These are phyloP conservation scores for Pholiota conissans DNA, from an alignment of 768 basidiomycete species.

Conservation along the genomic window DNA sequence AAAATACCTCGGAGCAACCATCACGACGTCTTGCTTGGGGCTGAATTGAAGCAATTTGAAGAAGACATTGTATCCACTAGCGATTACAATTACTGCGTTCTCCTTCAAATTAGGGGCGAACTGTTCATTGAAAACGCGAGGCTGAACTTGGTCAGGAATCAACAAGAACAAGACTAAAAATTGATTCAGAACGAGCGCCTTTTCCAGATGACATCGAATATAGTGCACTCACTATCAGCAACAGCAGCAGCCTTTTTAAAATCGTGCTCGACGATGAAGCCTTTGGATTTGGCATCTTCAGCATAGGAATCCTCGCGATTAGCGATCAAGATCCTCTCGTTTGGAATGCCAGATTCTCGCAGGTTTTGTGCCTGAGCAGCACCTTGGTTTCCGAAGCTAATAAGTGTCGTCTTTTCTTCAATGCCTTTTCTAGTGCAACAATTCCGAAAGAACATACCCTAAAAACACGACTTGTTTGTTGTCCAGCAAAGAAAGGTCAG, in stretches of 20 bases:
- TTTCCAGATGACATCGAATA: neutral
- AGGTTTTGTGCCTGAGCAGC: conserved; percentile 68
- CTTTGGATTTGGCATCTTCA: conserved; percentile 53
- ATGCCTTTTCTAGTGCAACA: neutral
- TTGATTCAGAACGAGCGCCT: neutral
- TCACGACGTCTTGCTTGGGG: conserved; percentile 56
- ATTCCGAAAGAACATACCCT: conserved; percentile 36
- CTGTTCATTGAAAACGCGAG: conserved; percentile 57
- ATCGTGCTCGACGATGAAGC: conserved; percentile 57
- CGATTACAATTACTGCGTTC: conserved; percentile 51
- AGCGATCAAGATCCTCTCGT: conserved; percentile 59
- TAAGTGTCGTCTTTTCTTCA: neutral
- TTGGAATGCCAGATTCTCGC: conserved; percentile 61
- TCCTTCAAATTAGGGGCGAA: conserved; percentile 52
- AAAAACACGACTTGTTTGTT: conserved; percentile 60
- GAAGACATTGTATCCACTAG: conserved; percentile 68
- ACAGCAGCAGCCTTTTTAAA: conserved; percentile 54
- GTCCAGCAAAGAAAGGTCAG: conserved; percentile 47
- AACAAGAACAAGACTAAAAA: conserved; percentile 55
- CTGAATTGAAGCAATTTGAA: conserved; percentile 57
- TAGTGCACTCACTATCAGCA: conserved; percentile 47
- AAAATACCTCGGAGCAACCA: conserved; percentile 62
- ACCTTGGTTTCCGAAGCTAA: conserved; percentile 65
- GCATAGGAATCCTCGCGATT: conserved; percentile 61
- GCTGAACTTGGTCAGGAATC: conserved; percentile 66